Percentiles rank a stretch among this genome's conserved stretches.
These are phyloP conservation scores for Cytospora leucostoma DNA, from an alignment of 2,329 filamentous ascomycete species.

Conservation along the genomic window DNA sequence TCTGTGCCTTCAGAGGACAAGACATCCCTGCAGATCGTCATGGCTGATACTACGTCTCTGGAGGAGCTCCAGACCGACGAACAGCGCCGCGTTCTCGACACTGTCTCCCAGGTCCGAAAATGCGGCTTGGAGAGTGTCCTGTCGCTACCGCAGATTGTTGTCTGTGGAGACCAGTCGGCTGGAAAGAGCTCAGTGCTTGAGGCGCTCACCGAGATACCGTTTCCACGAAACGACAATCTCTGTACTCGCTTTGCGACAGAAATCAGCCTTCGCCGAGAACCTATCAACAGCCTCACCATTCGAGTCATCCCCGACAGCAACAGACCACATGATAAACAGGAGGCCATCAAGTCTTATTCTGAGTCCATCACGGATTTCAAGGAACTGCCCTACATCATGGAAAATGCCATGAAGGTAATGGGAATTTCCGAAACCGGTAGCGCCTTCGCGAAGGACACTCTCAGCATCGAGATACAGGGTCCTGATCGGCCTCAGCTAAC, in stretches of 20 bases:
- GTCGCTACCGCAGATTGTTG: slow-evolving; percentile 8
- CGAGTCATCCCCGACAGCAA: slow-evolving; percentile 4
- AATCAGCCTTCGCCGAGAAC: slow-evolving; percentile 17
- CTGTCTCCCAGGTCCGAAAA: slow-evolving; percentile 11
- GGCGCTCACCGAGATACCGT: slow-evolving; percentile 18
- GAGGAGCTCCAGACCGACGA: slow-evolving; percentile 18
- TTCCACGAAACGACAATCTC: slow-evolving; percentile 15
- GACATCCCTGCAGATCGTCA: too few relatives aligned
- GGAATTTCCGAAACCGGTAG: slow-evolving; percentile 3
- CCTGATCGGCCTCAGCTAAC: slow-evolving; percentile 18
- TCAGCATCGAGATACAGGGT: slow-evolving; percentile 12
- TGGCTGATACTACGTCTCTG: background rate
- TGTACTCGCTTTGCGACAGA: slow-evolving; percentile 21
- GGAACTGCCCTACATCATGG: slow-evolving; percentile 2
- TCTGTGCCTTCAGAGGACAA: background rate
- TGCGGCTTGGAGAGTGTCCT: background rate
- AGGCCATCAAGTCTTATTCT: background rate
- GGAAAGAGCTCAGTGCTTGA: slow-evolving; percentile 20
- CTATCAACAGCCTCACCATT: background rate
- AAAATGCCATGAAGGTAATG: slow-evolving; percentile 1
- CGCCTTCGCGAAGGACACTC: slow-evolving; percentile 2
- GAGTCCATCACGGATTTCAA: slow-evolving; percentile 7
- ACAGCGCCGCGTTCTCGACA: slow-evolving; percentile 15
- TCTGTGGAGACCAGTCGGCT: slow-evolving; percentile 21
- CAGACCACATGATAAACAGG: background rate